A percentile compares a stretch with the other conserved stretches of the same genome.
Evolutionary conservation across 2,329 filamentous ascomycete species (phyloP).

Genomic region (Zopfia rhizophila): DNA sequence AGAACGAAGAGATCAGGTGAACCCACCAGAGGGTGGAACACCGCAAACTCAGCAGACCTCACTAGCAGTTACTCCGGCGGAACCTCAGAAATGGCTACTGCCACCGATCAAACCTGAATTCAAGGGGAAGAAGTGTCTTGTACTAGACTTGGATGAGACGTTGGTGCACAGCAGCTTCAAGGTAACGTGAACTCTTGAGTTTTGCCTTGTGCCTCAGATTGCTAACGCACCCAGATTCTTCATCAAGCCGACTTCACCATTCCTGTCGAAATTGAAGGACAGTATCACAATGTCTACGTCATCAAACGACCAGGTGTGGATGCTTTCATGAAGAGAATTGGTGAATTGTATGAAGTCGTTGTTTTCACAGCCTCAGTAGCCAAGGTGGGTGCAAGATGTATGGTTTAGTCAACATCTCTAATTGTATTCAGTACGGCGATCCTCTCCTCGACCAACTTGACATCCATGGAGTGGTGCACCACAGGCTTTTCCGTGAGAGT

Average conservation of each 20-base stretch:
- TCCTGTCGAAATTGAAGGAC: conserved; percentile 97
- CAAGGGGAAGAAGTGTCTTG: conserved; percentile 90
- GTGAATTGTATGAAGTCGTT: conserved; percentile 97
- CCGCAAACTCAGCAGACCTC: conserved; percentile 48
- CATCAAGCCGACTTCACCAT: conserved; percentile 99
- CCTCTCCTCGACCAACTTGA: conserved; percentile 95
- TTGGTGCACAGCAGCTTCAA: conserved; percentile 99
- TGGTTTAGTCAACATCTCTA: conserved; percentile 9
- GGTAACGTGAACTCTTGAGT: conserved; percentile 61
- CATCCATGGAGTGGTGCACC: conserved; percentile 96
- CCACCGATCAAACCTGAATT: conserved; percentile 84
- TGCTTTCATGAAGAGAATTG: conserved; percentile 98
- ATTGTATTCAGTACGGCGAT: conserved; percentile 80
- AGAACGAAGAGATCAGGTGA: conserved; percentile 54
- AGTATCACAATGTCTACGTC: conserved; percentile 99
- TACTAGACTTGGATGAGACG: conserved; percentile 95
- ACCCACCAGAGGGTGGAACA: conserved; percentile 52
- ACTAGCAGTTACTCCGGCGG: conserved; percentile 52
- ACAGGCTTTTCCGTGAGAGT: conserved; percentile 95
- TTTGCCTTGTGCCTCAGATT: conserved; percentile 4
- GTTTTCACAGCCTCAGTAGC: conserved; percentile 99
- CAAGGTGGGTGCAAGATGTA: conserved; percentile 69
- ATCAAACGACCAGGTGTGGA: conserved; percentile 99
- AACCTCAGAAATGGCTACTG: conserved; percentile 75
- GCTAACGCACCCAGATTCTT: conserved; percentile 74